Base-by-base conservation (phyloP, 352 stramenopile species). In the Phytopythium boreale region DNA sequence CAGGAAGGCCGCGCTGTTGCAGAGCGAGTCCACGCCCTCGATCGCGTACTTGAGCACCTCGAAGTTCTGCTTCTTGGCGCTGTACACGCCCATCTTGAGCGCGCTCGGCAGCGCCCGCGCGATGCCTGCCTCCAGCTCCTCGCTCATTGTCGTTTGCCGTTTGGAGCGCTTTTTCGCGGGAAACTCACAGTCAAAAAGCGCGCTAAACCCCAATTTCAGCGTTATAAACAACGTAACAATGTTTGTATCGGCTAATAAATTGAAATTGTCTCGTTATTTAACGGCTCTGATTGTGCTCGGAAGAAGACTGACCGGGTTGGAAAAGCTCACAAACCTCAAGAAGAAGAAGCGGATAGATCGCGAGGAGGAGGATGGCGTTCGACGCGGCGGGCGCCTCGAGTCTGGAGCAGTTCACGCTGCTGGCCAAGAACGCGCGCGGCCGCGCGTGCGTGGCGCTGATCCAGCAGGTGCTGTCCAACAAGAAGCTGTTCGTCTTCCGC, bases 401-500 rank as follows among this genome's bases (percentile, higher is more conserved):
- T 67, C 77, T 98, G 34, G 92, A 97, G 84, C 92, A 98, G 75
- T 98, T 98, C 73, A 96, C 84, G 69, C 79, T 97, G 61, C 77
- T 98, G 56, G 92, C 92, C 17, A 97, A 97, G 77, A 94, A 94
- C 26, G 84, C 88, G 47, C 89, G 92, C 41, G 90, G 89, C 8
- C 75, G 88, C 8, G 92, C 92, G n/a, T 98, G 92, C 51, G 88
- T 96, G 57, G 92, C 88, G 47, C 77, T 98, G 46, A 95, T 98
- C 63, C 92, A 98, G 75, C 92, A 98, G 70, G 91, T 97, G 39
- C 76, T 98, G 31, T 89, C 70, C 53, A 95, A 96, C 74, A 95
- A 94, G 71, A 97, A 97, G 69, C 77, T 97, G 43, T 97, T 97
- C 68, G 90, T 98, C 24, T 98, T 98, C 67, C 88, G 92, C 24